phyloP scores from a whole-genome alignment of 106 monocot species.

The Cymbidium sinense region DNA sequence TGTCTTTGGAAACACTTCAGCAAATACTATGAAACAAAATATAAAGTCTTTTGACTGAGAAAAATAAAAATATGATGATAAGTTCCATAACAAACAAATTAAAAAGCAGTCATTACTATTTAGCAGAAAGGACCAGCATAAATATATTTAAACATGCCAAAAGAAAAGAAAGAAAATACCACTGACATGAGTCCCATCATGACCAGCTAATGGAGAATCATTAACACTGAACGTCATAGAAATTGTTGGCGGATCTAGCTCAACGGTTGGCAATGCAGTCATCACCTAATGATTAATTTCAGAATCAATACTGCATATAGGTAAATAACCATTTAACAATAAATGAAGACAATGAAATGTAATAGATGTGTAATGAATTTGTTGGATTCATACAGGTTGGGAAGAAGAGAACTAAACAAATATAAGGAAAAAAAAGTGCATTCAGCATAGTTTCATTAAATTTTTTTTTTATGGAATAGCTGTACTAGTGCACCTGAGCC shows the following conservation, averaged over 20 bases:
- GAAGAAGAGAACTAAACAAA: no score
- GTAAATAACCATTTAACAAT: background rate
- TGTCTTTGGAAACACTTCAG: background rate
- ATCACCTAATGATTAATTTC: slow-evolving; percentile 37
- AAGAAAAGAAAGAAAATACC: background rate
- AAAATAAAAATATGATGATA: background rate
- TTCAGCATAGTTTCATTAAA: no score
- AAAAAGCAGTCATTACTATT: background rate
- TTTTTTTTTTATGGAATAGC: no score
- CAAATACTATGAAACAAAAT: background rate
- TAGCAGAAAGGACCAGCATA: background rate
- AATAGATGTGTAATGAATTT: background rate
- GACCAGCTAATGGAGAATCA: slow-evolving; percentile 95
- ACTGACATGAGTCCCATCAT: slow-evolving; percentile 97
- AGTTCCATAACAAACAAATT: background rate
- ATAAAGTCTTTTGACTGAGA: background rate
- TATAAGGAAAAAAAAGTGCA: no score
- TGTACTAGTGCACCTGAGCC: no score
- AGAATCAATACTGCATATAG: background rate
- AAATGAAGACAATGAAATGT: background rate
- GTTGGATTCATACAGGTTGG: background rate
- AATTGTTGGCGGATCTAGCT: slow-evolving; percentile 95
- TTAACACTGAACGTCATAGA: slow-evolving; percentile 99
- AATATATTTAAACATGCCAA: background rate
- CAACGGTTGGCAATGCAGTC: slow-evolving; percentile 81